phyloP scores from a whole-genome alignment of 208 protist species.

The Acanthamoeba royreba region DNA sequence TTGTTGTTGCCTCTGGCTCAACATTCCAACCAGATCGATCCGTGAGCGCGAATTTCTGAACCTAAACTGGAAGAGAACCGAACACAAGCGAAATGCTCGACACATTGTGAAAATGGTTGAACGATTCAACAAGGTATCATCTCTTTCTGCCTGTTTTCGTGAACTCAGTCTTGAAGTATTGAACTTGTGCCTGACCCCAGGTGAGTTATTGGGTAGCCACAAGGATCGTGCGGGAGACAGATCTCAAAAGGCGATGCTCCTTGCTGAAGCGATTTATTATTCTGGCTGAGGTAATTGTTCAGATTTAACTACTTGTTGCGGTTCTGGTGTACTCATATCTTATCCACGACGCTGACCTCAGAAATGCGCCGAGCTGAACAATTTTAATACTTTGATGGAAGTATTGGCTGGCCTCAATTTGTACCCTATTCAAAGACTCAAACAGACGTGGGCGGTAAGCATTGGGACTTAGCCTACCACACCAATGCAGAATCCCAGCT shows the following conservation, averaged over 20 bases:
- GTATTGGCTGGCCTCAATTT: conserved; percentile 41
- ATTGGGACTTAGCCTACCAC: not conserved
- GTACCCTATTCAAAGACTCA: conserved; percentile 34
- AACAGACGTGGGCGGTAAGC: conserved; percentile 26
- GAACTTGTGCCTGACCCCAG: not conserved
- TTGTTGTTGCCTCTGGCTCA: not conserved
- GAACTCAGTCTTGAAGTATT: not conserved
- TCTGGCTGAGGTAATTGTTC: conserved; percentile 32
- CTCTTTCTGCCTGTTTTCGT: not conserved
- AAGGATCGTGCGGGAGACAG: conserved; percentile 29
- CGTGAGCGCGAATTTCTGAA: conserved; percentile 25
- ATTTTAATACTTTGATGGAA: conserved; percentile 44
- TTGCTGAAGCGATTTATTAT: conserved; percentile 32
- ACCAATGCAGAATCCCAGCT: not conserved
- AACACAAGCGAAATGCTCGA: conserved; percentile 26
- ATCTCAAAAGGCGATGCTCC: conserved; percentile 4
- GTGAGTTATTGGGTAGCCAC: conserved; percentile 43
- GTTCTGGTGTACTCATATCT: no score
- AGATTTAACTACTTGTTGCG: no score
- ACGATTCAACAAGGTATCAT: conserved; percentile 30
- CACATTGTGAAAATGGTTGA: conserved; percentile 47
- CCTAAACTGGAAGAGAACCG: conserved; percentile 25
- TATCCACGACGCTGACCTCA: no score
- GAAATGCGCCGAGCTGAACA: conserved; percentile 46
- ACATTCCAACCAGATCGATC: not conserved